Percentiles rank a stretch among this genome's conserved stretches.
These are phyloP conservation scores for Coemansia sp. DNA, from an alignment of 192 early-diverging fungal species.

Conservation along the genomic window DNA sequence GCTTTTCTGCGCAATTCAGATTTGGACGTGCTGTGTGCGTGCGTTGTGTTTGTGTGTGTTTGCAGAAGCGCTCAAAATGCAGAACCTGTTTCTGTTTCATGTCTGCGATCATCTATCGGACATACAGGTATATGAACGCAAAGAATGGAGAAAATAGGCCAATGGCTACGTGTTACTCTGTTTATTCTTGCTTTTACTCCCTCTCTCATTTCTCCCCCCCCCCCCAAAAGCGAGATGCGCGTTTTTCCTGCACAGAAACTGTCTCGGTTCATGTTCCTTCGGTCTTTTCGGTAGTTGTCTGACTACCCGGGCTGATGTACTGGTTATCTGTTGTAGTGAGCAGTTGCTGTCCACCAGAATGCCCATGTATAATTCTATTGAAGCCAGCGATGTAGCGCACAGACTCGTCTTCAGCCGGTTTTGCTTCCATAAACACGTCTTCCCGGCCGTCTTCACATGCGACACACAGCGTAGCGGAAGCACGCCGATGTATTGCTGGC, in stretches of 20 bases:
- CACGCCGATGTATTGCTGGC: background rate
- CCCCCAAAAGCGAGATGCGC: no score
- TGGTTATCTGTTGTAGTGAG: no score
- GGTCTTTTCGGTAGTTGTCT: no score
- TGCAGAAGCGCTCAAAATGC: background rate
- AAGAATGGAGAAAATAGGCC: background rate
- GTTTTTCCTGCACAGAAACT: no score
- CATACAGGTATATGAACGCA: background rate
- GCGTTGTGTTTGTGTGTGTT: background rate
- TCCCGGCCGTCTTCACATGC: background rate
- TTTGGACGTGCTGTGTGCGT: background rate
- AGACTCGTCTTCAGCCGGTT: no score
- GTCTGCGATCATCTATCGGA: background rate
- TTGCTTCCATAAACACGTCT: background rate
- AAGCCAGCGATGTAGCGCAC: no score
- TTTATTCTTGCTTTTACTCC: background rate
- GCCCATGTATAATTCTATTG: no score
- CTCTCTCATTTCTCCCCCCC: no score
- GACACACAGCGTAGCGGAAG: background rate
- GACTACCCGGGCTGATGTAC: no score
- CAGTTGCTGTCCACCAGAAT: no score
- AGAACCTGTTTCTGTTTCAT: background rate
- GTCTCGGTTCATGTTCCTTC: no score
- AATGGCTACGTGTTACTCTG: background rate
- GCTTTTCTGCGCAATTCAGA: background rate